Conservation (phyloP, 805 yeast genomes). For the Yarrowia keelungensis region DNA sequence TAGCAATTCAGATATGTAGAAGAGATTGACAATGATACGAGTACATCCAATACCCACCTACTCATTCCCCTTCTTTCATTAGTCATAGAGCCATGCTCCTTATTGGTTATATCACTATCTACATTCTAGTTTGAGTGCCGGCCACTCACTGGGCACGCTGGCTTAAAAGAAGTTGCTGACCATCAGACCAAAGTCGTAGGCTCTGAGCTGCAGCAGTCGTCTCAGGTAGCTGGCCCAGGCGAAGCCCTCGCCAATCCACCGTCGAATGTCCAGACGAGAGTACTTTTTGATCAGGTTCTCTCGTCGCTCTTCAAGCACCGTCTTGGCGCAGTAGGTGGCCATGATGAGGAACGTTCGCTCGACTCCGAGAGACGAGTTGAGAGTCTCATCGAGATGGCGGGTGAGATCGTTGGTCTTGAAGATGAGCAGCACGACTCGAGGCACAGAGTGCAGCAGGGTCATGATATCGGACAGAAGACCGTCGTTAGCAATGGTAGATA, state of each 20-base stretch:
- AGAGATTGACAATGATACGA: too few relatives aligned
- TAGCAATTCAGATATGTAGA: too few relatives aligned
- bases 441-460: slow-evolving; percentile 78
- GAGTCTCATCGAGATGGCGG: slow-evolving; percentile 82
- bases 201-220: slow-evolving; percentile 48
- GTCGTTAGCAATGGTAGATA: slow-evolving; percentile 59
- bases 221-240: slow-evolving; percentile 51
- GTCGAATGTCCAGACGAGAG: slow-evolving; percentile 41
- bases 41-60: too few relatives aligned
- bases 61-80: neutral
- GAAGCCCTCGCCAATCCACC: slow-evolving; percentile 44
- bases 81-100: slow-evolving; percentile 2
- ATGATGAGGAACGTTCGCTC: slow-evolving; percentile 86
- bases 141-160: too few relatives aligned
- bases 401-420: slow-evolving; percentile 94
- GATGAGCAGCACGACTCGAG: slow-evolving; percentile 82
- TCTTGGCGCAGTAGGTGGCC: slow-evolving; percentile 86
- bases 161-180: slow-evolving; percentile 25
- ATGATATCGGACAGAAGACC: slow-evolving; percentile 75
- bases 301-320: slow-evolving; percentile 72
- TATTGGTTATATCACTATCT: slow-evolving; percentile 24
- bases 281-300: slow-evolving; percentile 51
- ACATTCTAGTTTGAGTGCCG: slow-evolving; percentile 12
- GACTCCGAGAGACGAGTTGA: slow-evolving; percentile 83
- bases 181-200: slow-evolving; percentile 49